Evolutionary conservation across 306 rosid species (phyloP).

Genomic region (Erythrophleum fordii): DNA sequence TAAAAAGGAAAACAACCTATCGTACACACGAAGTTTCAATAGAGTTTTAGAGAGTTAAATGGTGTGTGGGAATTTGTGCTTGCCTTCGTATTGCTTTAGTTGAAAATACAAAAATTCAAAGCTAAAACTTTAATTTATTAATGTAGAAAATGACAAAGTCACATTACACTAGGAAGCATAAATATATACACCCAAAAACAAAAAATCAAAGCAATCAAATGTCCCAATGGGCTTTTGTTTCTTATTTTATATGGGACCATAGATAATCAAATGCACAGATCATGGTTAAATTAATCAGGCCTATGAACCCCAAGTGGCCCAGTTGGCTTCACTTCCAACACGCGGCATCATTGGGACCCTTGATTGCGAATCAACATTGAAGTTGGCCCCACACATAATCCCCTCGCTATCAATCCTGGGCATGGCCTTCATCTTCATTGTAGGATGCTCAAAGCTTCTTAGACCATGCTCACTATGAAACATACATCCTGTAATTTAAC

Average conservation of each 20-base stretch:
- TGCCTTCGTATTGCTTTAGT: background rate
- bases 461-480: conserved; percentile 85
- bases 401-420: conserved; percentile 96
- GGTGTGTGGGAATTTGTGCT: background rate
- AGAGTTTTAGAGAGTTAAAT: background rate
- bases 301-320: conserved; percentile 73
- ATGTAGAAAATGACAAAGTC: conserved; percentile 15
- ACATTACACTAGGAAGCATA: conserved; percentile 21
- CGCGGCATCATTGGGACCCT: conserved; percentile 75
- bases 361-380: conserved; percentile 83
- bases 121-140: background rate
- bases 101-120: background rate
- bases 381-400: conserved; percentile 90
- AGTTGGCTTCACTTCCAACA: conserved; percentile 97
- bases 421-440: conserved; percentile 89
- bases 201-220: background rate
- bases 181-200: conserved; percentile 27
- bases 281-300: conserved; percentile 17
- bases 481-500: conserved; percentile 75
- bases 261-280: background rate
- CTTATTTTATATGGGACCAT: background rate
- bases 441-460: conserved; percentile 86
- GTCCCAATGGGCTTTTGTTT: background rate
- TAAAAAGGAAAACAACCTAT: too few relatives aligned
- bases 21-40: background rate